These are phyloP conservation scores for Monascus ruber DNA, from an alignment of 2,329 filamentous ascomycete genomes.

Conservation along the genomic window DNA sequence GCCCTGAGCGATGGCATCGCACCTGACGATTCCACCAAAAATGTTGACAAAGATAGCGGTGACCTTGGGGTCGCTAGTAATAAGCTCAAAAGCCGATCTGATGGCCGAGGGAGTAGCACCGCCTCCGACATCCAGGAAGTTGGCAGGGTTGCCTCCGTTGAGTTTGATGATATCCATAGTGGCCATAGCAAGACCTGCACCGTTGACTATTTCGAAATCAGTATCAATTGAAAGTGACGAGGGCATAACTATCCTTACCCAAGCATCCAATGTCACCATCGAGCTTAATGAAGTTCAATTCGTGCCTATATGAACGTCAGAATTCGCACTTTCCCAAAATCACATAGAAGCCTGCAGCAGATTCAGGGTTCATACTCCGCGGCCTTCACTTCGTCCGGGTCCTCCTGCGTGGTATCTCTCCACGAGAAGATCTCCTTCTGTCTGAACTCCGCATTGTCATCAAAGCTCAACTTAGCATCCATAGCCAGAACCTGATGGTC, in stretches of 20 bases:
- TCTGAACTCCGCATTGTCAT: conserved; percentile 97
- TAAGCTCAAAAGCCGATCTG: conserved; percentile 94
- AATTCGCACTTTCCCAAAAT: neutral
- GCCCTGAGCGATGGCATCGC: conserved; percentile 92
- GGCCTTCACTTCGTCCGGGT: conserved; percentile 93
- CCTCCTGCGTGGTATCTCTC: conserved; percentile 92
- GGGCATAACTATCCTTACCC: conserved; percentile 17
- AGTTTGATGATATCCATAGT: conserved; percentile 99
- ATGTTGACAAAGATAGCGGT: conserved; percentile 99
- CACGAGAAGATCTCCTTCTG: conserved; percentile 92
- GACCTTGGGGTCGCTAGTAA: conserved; percentile 96
- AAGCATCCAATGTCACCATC: conserved; percentile 98
- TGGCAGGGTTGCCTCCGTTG: conserved; percentile 88
- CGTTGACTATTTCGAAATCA: conserved; percentile 56
- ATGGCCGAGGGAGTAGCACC: conserved; percentile 95
- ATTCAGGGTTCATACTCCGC: conserved; percentile 52
- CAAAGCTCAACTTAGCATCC: conserved; percentile 98
- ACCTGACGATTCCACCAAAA: conserved; percentile 96
- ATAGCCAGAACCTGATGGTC: conserved; percentile 98
- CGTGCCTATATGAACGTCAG: conserved; percentile 33
- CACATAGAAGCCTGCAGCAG: too few relatives aligned
- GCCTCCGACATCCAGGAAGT: conserved; percentile 98
- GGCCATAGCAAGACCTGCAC: conserved; percentile 97
- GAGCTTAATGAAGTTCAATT: conserved; percentile 99
- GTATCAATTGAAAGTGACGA: neutral